Percentiles rank a stretch among this genome's conserved stretches.
Evolutionary conservation across 192 early-diverging fungal species (phyloP).

Genomic region (Nowakowskiella sp.): DNA sequence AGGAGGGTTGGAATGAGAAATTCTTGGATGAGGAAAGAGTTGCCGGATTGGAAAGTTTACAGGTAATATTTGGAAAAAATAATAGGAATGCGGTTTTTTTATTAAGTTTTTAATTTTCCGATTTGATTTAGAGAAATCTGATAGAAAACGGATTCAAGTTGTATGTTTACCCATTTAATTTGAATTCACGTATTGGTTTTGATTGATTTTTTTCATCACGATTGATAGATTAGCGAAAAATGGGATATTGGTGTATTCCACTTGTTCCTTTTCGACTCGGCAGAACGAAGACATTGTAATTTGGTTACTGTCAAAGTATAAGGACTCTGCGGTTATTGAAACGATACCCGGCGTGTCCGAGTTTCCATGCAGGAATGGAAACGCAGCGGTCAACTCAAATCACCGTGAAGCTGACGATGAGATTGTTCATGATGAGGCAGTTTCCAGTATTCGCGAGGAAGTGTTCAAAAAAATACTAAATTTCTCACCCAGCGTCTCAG

Average conservation of each 20-base stretch:
- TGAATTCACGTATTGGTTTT: background rate
- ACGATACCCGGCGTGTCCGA: slow-evolving; percentile 31
- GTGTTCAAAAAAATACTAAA: slow-evolving; percentile 31
- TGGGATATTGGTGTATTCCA: too few species aligned
- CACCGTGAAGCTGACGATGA: slow-evolving; percentile 14
- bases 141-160: slow-evolving; percentile 70
- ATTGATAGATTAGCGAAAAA: slow-evolving; percentile 9
- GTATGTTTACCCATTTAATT: slow-evolving; percentile 22
- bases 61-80: slow-evolving; percentile 31
- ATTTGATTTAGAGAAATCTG: slow-evolving; percentile 40
- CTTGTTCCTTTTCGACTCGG: slow-evolving; percentile 60
- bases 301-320: slow-evolving; percentile 59
- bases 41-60: slow-evolving; percentile 51
- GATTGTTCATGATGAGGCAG: slow-evolving; percentile 17
- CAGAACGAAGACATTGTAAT: slow-evolving; percentile 85
- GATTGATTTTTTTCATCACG: background rate
- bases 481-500: slow-evolving; percentile 57
- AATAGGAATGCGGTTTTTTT: background rate
- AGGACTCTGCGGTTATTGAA: slow-evolving; percentile 42
- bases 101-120: background rate
- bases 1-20: slow-evolving; percentile 70
- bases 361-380: slow-evolving; percentile 26
- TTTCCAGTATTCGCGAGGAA: slow-evolving; percentile 3
- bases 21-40: slow-evolving; percentile 59
- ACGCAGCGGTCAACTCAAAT: too few species aligned